phyloP scores from a whole-genome alignment of 495 filamentous ascomycete species.

The Neurospora sublineolata region DNA sequence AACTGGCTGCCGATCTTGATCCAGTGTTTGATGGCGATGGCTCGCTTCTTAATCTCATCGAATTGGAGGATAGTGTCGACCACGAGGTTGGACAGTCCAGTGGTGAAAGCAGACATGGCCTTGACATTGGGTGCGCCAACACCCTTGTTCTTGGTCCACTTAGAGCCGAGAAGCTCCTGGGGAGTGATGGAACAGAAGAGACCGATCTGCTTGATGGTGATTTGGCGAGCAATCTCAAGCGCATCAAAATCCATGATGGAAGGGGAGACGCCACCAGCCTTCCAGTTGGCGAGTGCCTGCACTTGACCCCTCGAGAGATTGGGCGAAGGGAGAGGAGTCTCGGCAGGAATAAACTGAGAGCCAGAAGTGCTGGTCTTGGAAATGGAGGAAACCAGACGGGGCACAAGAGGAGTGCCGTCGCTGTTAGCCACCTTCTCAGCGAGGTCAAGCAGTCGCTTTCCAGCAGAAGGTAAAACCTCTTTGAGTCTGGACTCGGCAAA shows the following conservation, averaged over 20 bases:
- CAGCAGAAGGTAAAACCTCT: conserved; percentile 58
- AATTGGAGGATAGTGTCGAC: conserved; percentile 86
- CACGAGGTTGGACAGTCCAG: conserved; percentile 82
- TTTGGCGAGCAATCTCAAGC: conserved; percentile 79
- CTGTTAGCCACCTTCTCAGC: conserved; percentile 69
- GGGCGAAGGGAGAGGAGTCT: conserved; percentile 58
- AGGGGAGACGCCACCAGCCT: conserved; percentile 53
- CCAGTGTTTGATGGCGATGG: conserved; percentile 92
- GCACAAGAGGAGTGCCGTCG: conserved; percentile 65
- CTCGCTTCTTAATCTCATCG: conserved; percentile 84
- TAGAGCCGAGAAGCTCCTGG: conserved; percentile 84
- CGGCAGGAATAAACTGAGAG: conserved; percentile 54
- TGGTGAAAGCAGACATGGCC: conserved; percentile 87
- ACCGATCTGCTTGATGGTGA: conserved; percentile 85
- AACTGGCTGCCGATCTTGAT: conserved; percentile 88
- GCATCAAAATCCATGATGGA: conserved; percentile 89
- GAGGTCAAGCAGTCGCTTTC: conserved; percentile 65
- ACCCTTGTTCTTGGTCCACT: conserved; percentile 81
- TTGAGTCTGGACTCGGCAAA: conserved; percentile 70
- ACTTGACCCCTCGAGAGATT: conserved; percentile 65
- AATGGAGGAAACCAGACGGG: conserved; percentile 76
- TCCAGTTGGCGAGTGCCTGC: conserved; percentile 61
- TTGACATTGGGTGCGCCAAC: conserved; percentile 82
- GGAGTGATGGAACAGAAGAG: conserved; percentile 90
- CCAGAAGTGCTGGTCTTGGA: conserved; percentile 72